A percentile compares a stretch with the other conserved stretches of the same genome.
Evolutionary conservation across 192 early-diverging fungal genomes (phyloP).

Genomic region (Coemansia javaensis): DNA sequence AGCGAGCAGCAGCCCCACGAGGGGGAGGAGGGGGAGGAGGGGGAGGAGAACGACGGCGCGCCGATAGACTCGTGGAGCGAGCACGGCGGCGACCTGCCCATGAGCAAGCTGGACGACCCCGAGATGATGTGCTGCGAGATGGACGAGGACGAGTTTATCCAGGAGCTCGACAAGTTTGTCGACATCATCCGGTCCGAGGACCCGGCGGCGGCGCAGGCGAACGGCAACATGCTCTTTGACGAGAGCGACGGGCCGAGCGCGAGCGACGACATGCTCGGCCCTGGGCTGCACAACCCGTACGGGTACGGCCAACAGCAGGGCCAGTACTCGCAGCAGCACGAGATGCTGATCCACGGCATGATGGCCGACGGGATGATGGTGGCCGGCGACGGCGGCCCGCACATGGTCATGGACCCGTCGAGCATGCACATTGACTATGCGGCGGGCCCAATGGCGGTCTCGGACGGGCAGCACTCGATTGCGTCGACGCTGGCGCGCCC

Average conservation of each 20-base stretch:
- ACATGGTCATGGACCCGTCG: slow-evolving; percentile 39
- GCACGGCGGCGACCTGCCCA: slow-evolving; percentile 19
- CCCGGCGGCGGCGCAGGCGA: slow-evolving; percentile 31
- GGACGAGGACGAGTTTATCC: slow-evolving; percentile 49
- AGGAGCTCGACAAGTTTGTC: slow-evolving; percentile 52
- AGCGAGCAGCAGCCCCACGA: too few relatives aligned
- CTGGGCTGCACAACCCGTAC: slow-evolving; percentile 17
- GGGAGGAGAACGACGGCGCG: too few relatives aligned
- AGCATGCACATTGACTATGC: slow-evolving; percentile 37
- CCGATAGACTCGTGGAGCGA: slow-evolving; percentile 1
- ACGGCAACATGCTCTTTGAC: slow-evolving; percentile 44
- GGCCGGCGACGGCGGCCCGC: too few relatives aligned
- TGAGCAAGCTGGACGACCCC: slow-evolving; percentile 46
- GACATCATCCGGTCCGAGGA: slow-evolving; percentile 48
- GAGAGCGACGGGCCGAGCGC: slow-evolving; percentile 39
- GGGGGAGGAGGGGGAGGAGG: too few relatives aligned
- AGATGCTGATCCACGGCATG: slow-evolving; percentile 29
- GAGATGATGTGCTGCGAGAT: slow-evolving; percentile 44
- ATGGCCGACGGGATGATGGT: slow-evolving; percentile 11
- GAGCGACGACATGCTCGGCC: slow-evolving; percentile 29
- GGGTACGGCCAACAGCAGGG: slow-evolving; percentile 24
- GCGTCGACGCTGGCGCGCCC: slow-evolving; percentile 17
- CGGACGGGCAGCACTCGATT: slow-evolving; percentile 24
- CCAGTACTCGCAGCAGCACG: slow-evolving; percentile 24
- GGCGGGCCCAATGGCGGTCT: slow-evolving; percentile 6